Evolutionary conservation across 1,139 yeast species (phyloP), one percentile per base, ranked within the genome.

Genomic region (Casaregolazyma lundiana): DNA sequence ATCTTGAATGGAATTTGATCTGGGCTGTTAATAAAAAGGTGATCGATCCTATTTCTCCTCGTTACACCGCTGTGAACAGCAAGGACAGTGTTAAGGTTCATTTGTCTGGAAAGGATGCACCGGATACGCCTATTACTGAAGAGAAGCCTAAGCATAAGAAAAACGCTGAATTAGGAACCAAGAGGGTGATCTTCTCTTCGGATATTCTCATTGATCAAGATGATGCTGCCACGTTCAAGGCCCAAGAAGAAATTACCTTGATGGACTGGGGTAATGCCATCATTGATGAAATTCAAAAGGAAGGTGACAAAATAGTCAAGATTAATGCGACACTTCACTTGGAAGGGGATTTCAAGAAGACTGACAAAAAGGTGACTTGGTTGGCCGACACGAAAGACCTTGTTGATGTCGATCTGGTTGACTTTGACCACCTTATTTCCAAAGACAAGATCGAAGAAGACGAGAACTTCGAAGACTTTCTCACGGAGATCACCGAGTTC

Each of bases 221-320:
- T 29, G 98, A 92, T 70, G 97, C 97, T 47, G 76, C 73, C 51
- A 72, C 81, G 24, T 72, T 86, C 52, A 66, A 70, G 49, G 79
- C 76, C 48, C 76, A 75, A 50, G 97, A 92, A 71, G 97, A 92
- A 72, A 76, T 90, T 52, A 92, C 97, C 36, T 78, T 92, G 63
- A 92, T 92, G 98, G 97, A 92, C 71, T 92, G 98, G 98, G 97
- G 97, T 77, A 92, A 92, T 64, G 88, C 84, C 47, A 84, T 92
- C 56, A 72, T 90, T 56, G 77, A 85, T 58, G 80, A 81, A 68
- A 78, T 90, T 61, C 69, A 71, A 63, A 83, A 78, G 66, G 67
- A 67, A 20, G 72, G 69, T 49, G 82, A 75, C 54, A 78, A 73
- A 47, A 83, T 84, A 47, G 74, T 73, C 47, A 72, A 81, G 2